These are phyloP conservation scores for Carex scoparia DNA, from an alignment of 176 grass and related monocot genomes.

Conservation along the genomic window DNA sequence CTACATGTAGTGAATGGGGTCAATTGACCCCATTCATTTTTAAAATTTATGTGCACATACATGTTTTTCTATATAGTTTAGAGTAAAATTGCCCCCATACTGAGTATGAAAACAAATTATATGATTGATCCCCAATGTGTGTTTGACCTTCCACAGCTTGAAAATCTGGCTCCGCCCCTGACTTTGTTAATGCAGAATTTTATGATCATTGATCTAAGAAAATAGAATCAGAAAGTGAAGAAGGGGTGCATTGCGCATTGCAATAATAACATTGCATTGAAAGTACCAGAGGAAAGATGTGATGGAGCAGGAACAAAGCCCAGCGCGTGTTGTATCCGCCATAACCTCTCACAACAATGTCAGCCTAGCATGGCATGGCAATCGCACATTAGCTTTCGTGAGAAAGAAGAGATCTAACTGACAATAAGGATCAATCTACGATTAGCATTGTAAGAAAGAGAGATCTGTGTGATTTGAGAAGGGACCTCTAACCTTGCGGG, in stretches of 20 bases:
- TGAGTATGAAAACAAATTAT: too few species aligned
- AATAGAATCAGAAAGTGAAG: not conserved
- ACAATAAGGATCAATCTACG: too few species aligned
- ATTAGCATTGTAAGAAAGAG: not conserved
- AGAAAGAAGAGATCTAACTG: not conserved
- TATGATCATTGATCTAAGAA: not conserved
- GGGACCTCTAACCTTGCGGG: constrained; percentile 46
- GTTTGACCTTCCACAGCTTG: too few species aligned
- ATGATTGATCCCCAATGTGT: too few species aligned
- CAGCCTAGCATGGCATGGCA: constrained; percentile 32
- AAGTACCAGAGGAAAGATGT: constrained; percentile 55
- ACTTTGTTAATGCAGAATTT: too few species aligned
- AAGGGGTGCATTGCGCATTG: not conserved
- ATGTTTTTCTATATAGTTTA: too few species aligned
- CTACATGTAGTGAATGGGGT: too few species aligned
- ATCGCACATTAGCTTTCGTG: not conserved
- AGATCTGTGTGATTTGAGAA: not conserved
- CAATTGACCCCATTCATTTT: too few species aligned
- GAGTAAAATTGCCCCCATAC: too few species aligned
- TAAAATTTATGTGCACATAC: too few species aligned
- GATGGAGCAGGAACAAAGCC: constrained; percentile 78
- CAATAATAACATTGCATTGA: not conserved
- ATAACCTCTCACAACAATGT: constrained; percentile 74
- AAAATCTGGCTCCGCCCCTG: too few species aligned
- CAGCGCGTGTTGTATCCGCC: constrained; percentile 91